Conservation (phyloP, 2,329 filamentous ascomycete species). For the Aspergillus alliaceus region DNA sequence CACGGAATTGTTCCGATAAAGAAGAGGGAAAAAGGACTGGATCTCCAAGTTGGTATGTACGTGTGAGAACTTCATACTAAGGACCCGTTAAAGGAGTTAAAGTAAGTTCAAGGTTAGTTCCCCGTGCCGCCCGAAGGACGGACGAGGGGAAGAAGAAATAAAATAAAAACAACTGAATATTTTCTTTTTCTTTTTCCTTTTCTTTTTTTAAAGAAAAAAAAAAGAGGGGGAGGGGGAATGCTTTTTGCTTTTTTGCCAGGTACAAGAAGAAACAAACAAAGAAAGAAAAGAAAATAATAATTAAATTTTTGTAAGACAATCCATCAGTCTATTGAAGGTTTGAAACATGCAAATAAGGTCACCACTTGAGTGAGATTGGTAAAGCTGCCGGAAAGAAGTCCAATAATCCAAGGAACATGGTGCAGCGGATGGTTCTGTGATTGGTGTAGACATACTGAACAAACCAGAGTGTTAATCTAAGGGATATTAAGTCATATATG, state of each 20-base stretch:
- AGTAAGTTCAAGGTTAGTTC: background rate
- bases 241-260: too few species aligned
- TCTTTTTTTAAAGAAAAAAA: too few species aligned
- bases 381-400: background rate
- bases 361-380: background rate
- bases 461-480: background rate
- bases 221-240: background rate
- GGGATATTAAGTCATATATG: background rate
- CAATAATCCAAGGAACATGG: background rate
- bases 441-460: background rate
- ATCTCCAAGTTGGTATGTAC: conserved; percentile 5
- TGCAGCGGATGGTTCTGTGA: background rate
- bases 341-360: background rate
- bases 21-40: conserved; percentile 4
- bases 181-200: too few species aligned
- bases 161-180: background rate
- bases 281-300: background rate
- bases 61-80: conserved; percentile 5
- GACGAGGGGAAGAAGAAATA: background rate
- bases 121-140: conserved; percentile 8
- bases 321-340: background rate
- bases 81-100: background rate
- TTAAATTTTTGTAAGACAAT: background rate
- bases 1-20: conserved; percentile 11
- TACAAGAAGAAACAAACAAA: background rate